Percentiles rank a stretch among this genome's conserved stretches.
Evolutionary conservation across 1,139 yeast genomes (phyloP).

Genomic region (Eremothecium coryli): DNA sequence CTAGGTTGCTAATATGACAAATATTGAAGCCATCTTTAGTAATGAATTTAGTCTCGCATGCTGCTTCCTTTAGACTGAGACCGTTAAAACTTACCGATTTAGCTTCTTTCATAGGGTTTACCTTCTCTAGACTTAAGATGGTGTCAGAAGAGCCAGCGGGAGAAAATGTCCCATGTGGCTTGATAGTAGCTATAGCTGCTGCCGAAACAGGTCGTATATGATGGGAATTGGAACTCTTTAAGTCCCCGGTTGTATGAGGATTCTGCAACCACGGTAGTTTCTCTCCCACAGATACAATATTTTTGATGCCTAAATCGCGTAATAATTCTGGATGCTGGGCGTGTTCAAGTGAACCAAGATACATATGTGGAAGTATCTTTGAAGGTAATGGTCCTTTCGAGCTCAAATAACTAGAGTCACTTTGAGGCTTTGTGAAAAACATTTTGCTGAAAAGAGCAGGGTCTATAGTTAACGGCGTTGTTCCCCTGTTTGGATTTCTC

Average conservation of each 20-base stretch:
- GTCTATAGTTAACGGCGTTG: slow-evolving; percentile 20
- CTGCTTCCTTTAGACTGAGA: too few relatives aligned
- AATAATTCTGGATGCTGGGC: slow-evolving; percentile 66
- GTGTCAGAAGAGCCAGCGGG: background rate
- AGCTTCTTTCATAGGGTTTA: slow-evolving; percentile 20
- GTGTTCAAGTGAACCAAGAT: slow-evolving; percentile 76
- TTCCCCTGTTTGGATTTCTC: slow-evolving; percentile 10
- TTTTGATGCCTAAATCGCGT: slow-evolving; percentile 55
- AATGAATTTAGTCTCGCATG: background rate
- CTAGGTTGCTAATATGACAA: slow-evolving; percentile 34
- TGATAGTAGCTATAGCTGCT: background rate
- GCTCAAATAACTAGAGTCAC: slow-evolving; percentile 22
- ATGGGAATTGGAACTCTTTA: background rate
- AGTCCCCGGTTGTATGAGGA: background rate
- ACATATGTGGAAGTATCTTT: slow-evolving; percentile 70
- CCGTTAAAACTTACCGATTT: too few relatives aligned
- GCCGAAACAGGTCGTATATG: background rate
- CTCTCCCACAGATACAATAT: slow-evolving; percentile 85
- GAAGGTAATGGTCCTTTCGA: slow-evolving; percentile 36
- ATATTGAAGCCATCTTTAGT: slow-evolving; percentile 28
- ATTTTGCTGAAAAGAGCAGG: slow-evolving; percentile 30
- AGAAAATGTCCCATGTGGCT: background rate
- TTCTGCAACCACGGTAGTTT: slow-evolving; percentile 44
- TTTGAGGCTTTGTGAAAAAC: slow-evolving; percentile 25
- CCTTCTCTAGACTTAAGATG: background rate